Evolutionary conservation across 345 rosid species (phyloP).

Genomic region (Brassica juncea): DNA sequence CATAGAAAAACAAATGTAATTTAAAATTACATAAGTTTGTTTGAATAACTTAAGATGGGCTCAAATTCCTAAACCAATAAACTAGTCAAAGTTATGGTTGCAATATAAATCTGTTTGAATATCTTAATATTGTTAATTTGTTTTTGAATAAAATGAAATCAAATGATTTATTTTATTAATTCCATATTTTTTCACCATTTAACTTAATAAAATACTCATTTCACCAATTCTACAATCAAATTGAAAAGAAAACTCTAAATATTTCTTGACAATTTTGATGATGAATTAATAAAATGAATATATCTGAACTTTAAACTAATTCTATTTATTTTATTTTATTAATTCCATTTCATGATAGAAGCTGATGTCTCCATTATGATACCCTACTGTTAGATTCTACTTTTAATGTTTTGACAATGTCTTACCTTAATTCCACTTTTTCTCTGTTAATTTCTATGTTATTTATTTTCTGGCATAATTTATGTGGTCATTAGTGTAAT

Average conservation of each 20-base stretch:
- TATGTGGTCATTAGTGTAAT: not conserved
- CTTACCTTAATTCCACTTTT: not conserved
- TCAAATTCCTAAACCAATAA: not conserved
- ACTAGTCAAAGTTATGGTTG: not conserved
- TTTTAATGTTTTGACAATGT: not conserved
- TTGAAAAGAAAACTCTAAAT: too few species aligned
- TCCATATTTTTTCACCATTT: too few species aligned
- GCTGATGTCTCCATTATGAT: too few species aligned
- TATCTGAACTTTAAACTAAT: too few species aligned
- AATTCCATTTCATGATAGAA: not conserved
- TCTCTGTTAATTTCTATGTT: not conserved
- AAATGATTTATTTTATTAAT: too few species aligned
- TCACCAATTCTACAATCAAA: not conserved
- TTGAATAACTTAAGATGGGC: not conserved
- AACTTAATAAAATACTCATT: not conserved
- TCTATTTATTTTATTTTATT: not conserved
- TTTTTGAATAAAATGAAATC: not conserved
- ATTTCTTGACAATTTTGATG: not conserved
- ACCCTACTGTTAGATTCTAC: not conserved
- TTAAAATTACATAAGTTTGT: not conserved
- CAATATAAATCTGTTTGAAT: too few species aligned
- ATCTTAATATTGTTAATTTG: too few species aligned
- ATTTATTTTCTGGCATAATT: too few species aligned
- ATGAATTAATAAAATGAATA: not conserved
- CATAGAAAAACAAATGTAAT: not conserved